Evolutionary conservation across 306 rosid genomes (phyloP).

Genomic region (Bauhinia variegata): DNA sequence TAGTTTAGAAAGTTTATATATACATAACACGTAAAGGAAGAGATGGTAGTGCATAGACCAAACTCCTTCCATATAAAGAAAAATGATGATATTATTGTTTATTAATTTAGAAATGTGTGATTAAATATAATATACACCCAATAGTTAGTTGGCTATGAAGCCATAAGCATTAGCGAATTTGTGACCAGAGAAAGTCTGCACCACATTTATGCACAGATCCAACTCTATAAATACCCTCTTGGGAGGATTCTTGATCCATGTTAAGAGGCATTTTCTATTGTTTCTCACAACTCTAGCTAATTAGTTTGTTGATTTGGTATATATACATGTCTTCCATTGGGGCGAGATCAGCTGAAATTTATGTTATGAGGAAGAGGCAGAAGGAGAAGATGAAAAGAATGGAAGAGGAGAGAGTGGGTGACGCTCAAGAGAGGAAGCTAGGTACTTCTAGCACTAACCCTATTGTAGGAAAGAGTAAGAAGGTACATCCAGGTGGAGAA

Average conservation of each 20-base stretch:
- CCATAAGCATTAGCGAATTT: conserved; percentile 32
- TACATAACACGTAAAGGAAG: neutral
- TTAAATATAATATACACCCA: too few relatives aligned
- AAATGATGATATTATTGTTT: conserved; percentile 3
- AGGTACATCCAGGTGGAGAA: conserved; percentile 40
- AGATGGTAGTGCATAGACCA: conserved; percentile 20
- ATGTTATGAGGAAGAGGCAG: conserved; percentile 40
- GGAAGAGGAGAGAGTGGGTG: conserved; percentile 44
- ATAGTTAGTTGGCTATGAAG: conserved; percentile 15
- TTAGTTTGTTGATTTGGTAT: conserved; percentile 13
- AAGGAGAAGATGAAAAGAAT: conserved; percentile 47
- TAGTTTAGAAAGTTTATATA: neutral
- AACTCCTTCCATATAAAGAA: conserved; percentile 19
- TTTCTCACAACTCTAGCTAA: neutral
- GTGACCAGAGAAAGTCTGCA: neutral
- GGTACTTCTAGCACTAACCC: conserved; percentile 3
- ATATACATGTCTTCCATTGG: conserved; percentile 51
- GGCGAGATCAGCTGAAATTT: conserved; percentile 48
- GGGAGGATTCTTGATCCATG: neutral
- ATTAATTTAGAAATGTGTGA: too few relatives aligned
- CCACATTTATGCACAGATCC: conserved; percentile 21
- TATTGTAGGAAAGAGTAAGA: conserved; percentile 36
- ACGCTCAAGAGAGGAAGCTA: conserved; percentile 31
- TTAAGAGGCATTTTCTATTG: conserved; percentile 1
- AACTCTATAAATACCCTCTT: conserved; percentile 41